Evolutionary conservation across 345 rosid species (phyloP), one percentile per base, ranked within the genome.

Genomic region (Trapa bicornis): DNA sequence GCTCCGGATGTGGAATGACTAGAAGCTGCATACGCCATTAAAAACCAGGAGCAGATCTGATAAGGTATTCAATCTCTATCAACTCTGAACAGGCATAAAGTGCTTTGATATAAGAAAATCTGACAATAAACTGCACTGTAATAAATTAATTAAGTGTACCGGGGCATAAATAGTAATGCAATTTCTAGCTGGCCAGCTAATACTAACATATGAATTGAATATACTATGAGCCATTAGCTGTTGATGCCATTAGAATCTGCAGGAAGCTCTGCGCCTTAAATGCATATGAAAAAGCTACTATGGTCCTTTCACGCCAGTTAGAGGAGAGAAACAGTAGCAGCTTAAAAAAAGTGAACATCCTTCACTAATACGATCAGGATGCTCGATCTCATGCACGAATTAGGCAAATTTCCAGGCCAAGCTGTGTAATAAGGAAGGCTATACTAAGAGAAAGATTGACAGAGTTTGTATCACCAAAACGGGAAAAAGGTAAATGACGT

Each of bases 11-110:
- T 53, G 29, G 70, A 67, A 53, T 52, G 47, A 67, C 56, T 52
- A 56, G 70, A 67, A 6, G 12, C 61, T 22, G 14, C 3, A 22
- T 67, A 53, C 11, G 63, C 70, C 70, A 67, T 67, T 15, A 37
- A n/a, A 17, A 48, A 67, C 22, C 43, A 61, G 65, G 32, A 17
- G 47, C 52, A 65, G 50, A 47, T 41, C 52, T 22, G 13, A 0
- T 15, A 9, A 65, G 52, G 3, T 22, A 43, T 11, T 42, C 16
- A 35, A 58, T 33, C 50, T 16, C 5, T 41, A 65, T 36, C 32
- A 65, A 43, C 22, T 1, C 67, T 43, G 33, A 2, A 33, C 22
- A 42, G 67, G 67, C 47, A 41, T 8, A 65, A 16, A 65, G 1
- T 65, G 67, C 53, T 54, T 54, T 22, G 17, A 17, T 6, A 41